A percentile compares a stretch with the other conserved stretches of the same genome.
Evolutionary conservation across 306 rosid species (phyloP).

Genomic region (Rosa rugosa): DNA sequence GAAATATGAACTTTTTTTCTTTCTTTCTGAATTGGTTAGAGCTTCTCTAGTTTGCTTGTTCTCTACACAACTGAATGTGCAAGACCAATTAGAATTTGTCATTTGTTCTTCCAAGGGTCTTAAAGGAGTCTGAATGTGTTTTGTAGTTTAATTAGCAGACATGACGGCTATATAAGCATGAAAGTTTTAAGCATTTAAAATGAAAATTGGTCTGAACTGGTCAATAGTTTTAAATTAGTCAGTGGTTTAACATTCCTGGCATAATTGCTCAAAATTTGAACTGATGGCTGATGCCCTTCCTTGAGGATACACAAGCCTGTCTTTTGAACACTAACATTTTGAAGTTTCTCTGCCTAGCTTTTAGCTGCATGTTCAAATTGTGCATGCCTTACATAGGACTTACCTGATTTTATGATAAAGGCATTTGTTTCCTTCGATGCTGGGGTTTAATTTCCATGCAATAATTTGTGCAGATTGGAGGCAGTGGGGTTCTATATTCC

Average conservation of each 20-base stretch:
- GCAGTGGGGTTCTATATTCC: slow-evolving; percentile 94
- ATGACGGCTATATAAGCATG: not conserved
- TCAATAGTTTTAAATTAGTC: not conserved
- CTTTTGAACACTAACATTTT: not conserved
- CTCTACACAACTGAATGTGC: not conserved
- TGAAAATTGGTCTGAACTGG: not conserved
- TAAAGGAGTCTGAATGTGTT: not conserved
- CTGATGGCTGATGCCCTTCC: not conserved
- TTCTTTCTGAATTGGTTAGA: not conserved
- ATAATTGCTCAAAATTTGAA: not conserved
- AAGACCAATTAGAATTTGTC: not conserved
- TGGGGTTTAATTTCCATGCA: not conserved
- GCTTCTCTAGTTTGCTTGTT: not conserved
- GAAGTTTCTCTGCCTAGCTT: not conserved
- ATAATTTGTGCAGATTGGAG: slow-evolving; percentile 70
- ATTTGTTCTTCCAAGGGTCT: not conserved
- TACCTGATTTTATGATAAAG: not conserved
- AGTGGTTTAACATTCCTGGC: not conserved
- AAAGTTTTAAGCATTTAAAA: not conserved
- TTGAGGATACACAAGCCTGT: not conserved
- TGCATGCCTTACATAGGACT: not conserved
- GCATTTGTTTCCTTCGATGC: not conserved
- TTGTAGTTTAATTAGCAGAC: not conserved
- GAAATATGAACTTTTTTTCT: not conserved
- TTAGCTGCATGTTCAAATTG: not conserved